Evolutionary conservation across 148 eudicot genomes (phyloP), one percentile per base, ranked within the genome.

Genomic region (Diospyros lotus): DNA sequence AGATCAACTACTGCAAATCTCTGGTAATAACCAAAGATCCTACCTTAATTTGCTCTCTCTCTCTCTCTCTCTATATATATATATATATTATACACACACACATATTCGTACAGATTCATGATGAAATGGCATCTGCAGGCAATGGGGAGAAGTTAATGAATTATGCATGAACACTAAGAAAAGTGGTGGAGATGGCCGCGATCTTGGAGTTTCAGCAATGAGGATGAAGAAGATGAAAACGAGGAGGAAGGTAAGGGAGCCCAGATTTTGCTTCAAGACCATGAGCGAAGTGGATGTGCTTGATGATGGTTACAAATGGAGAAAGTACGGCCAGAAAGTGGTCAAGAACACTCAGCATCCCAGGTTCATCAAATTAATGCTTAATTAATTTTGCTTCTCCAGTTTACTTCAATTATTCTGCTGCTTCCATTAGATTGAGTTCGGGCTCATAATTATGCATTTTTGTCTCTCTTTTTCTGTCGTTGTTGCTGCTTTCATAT

Each of bases 291-390:
- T 92, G 51, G 97, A 92, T 83, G 92, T 92, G 28, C 72, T 92
- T 55, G 97, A 92, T 75, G 97, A 92, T 87, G 97, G 97, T 56
- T 92, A 92, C 73, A 92, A 89, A 55, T 92, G 97, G 97, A 83
- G 97, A 67, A 92, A 92, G 68, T 92, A 92, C 67, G 97, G 97
- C 66, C 97, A 92, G 79, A 92, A 92, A 77, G 97, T 92, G 38
- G 97, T 92, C 68, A 92, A 92, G 81, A 87, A 92, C 88, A 92
- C 97, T 52, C 88, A 85, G 75, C 94, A 92, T 72, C 97, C 97
- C 43, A 92, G 97, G 97, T 92, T 70, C 17, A 2, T 63, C 14
- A 50, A 18, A 46, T 52, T 68, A 3, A 11, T n/a, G 6, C 11
- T 44, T 38, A n/a, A 41, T 15, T 3, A 64, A 38, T 5, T 5